Conservation (phyloP, 768 basidiomycete species). For the Neoboletus brunneissimus region DNA sequence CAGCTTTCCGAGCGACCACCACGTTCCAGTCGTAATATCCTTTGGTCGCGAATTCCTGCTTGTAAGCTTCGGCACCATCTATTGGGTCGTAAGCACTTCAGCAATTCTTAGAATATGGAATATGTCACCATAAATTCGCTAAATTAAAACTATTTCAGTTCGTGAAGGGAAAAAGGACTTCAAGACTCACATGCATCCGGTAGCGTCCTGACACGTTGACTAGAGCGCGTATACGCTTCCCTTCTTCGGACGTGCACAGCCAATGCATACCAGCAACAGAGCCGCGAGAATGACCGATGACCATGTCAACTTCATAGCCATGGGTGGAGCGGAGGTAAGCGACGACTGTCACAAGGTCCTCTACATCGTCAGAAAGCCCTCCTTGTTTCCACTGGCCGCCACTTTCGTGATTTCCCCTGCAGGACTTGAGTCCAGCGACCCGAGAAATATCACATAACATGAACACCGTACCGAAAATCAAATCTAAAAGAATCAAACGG, state of each 20-base stretch:
- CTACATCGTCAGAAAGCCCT: conserved; percentile 55
- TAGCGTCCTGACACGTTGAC: conserved; percentile 79
- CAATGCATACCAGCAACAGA: conserved; percentile 66
- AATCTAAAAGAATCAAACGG: conserved; percentile 83
- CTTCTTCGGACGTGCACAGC: conserved; percentile 63
- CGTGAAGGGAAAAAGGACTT: not conserved
- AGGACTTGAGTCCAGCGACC: conserved; percentile 1
- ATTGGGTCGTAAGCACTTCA: conserved; percentile 2
- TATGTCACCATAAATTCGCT: conserved; percentile 32
- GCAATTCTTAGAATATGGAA: not conserved
- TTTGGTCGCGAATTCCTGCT: conserved; percentile 48
- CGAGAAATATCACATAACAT: conserved; percentile 1
- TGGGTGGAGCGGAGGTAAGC: conserved; percentile 53
- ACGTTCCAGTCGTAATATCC: conserved; percentile 64
- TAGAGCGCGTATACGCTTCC: conserved; percentile 52
- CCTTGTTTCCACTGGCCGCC: conserved; percentile 63
- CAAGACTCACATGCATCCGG: conserved; percentile 62
- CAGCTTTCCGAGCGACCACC: conserved; percentile 61
- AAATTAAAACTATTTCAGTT: conserved; percentile 2
- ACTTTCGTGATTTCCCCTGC: conserved; percentile 76
- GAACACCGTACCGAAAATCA: conserved; percentile 67
- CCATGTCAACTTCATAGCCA: conserved; percentile 65
- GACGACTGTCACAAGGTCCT: conserved; percentile 66
- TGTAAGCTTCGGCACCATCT: conserved; percentile 38
- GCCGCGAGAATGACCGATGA: conserved; percentile 80